Evolutionary conservation across 441 rosid species (phyloP).

Genomic region (Metrosideros polymorpha): DNA sequence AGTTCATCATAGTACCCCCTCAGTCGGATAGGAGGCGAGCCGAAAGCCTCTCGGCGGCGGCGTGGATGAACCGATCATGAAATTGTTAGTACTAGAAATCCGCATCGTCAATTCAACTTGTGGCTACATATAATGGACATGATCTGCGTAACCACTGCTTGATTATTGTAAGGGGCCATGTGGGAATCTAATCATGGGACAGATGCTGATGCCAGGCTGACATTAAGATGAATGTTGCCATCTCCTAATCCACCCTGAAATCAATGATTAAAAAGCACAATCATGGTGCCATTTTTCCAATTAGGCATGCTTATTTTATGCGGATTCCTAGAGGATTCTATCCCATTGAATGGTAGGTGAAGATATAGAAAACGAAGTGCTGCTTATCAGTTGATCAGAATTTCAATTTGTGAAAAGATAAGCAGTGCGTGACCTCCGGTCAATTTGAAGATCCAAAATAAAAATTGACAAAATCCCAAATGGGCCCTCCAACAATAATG

Average conservation of each 20-base stretch:
- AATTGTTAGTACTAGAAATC: neutral
- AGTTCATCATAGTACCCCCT: neutral
- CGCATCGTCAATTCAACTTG: neutral
- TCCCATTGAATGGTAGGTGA: neutral
- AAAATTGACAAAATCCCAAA: neutral
- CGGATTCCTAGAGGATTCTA: neutral
- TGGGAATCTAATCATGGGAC: neutral
- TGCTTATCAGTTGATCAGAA: neutral
- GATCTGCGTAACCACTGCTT: too few relatives aligned
- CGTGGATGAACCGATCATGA: too few relatives aligned
- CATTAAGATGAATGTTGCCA: neutral
- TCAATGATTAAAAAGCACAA: neutral
- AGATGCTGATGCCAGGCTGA: neutral
- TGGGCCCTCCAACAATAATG: neutral
- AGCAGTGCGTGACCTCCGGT: neutral
- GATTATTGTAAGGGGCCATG: neutral
- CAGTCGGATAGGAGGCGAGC: neutral
- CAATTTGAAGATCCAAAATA: neutral
- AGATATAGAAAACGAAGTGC: neutral
- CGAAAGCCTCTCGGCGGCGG: neutral
- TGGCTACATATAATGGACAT: neutral
- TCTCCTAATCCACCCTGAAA: neutral
- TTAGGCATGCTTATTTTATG: neutral
- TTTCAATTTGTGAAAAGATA: neutral
- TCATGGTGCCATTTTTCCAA: neutral